Evolutionary conservation across 768 basidiomycete species (phyloP), one percentile per base, ranked within the genome.

Genomic region (Mycena floridula): DNA sequence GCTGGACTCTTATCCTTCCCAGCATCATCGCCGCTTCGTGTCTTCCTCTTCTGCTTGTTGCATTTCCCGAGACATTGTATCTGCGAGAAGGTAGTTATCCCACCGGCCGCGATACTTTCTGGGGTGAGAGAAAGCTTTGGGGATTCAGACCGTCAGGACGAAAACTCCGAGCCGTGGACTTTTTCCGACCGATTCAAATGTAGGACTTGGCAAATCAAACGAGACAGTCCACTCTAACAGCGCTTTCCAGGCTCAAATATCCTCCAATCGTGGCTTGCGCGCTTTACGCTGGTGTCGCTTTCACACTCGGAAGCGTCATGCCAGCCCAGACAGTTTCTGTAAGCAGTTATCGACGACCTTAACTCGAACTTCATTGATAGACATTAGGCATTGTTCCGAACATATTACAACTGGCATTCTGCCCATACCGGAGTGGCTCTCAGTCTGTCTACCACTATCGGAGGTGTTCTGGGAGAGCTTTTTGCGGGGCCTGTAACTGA

Each of bases 231-330:
- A 35, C 7, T 15, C 3, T 39, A 16, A 39, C n/a, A n/a, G 3
- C 3, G 13, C 21, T 22, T 11, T n/a, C 15, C 22, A 54, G 50
- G 53, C 45, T 54, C 4, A 37, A 43, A 22, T 54, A 51, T 28
- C 32, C 49, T 27, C 48, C 50, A 2, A 32, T 54, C 36, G 45
- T 51, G 1, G 37, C 49, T 2, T 30, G 49, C 15, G 53, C 26
- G 4, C 46, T 45, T 36, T 54, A 50, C 32, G 13, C 32, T 7
- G 32, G 49, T 18, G 52, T 54, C n/a, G 49, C 49, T 11, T 54
- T 54, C 26, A 54, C 52, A 5, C 50, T 54, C 9, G 52, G 52
- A 11, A 54, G 52, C 21, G 52, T 54, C 5, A 51, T 54, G 53
- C 52, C 52, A 13, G 52, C 52, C 8, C 52, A 54, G 25, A 54